phyloP scores from a whole-genome alignment of 1,284 basidiomycete species.

The Rhodotorula mucilaginosa region DNA sequence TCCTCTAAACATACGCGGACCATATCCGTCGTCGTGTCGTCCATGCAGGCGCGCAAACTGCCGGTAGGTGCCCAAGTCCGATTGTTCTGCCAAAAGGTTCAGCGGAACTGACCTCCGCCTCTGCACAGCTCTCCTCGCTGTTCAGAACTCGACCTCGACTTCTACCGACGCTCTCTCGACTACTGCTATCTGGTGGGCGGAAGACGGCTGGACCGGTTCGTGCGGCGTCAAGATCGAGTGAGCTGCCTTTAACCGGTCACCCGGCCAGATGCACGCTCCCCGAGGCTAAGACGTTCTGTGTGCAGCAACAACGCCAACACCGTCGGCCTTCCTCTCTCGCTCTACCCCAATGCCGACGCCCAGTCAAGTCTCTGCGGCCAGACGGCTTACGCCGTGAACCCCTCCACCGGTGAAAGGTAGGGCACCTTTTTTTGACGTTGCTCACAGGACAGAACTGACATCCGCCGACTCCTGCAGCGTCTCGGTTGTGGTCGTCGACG shows the following conservation, averaged over 20 bases:
- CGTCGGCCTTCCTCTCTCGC: conserved; percentile 26
- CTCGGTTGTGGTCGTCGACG: conserved; percentile 20
- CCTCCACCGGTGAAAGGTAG: conserved; percentile 8
- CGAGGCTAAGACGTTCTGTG: no score
- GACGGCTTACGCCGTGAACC: conserved; percentile 16
- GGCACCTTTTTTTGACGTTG: no score
- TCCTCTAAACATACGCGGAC: background rate
- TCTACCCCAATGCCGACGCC: conserved; percentile 22
- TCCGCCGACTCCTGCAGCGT: background rate
- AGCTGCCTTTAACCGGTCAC: background rate
- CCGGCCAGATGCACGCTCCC: no score
- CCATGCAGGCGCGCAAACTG: background rate
- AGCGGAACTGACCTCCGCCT: background rate
- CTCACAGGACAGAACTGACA: background rate
- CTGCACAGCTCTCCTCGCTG: conserved; percentile 6
- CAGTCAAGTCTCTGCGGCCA: conserved; percentile 25
- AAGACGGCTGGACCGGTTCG: conserved; percentile 21
- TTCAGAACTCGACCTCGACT: background rate
- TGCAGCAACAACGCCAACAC: background rate
- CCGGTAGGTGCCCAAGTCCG: background rate
- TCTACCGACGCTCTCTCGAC: conserved; percentile 19
- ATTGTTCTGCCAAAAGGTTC: background rate
- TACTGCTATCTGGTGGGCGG: conserved; percentile 32
- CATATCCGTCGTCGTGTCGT: background rate
- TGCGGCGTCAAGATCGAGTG: conserved; percentile 25